A percentile compares a stretch with the other conserved stretches of the same genome.
Conservation (phyloP, 805 yeast genomes). For the Metschnikowia vanudenii region DNA sequence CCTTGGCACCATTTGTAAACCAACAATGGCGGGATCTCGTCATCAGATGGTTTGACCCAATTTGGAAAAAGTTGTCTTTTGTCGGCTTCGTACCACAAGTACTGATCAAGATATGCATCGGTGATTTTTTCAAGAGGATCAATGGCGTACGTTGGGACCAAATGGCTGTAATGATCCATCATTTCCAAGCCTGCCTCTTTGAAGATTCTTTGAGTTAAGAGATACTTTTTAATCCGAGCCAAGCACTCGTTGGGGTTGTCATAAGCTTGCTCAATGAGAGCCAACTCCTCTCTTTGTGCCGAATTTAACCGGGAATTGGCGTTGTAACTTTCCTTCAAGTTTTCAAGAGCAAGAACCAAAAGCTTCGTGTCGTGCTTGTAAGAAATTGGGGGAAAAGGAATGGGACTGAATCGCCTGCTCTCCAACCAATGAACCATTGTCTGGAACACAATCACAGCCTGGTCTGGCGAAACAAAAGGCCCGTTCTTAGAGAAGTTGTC, state of each 20-base stretch:
- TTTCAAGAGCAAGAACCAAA: slow-evolving; percentile 84
- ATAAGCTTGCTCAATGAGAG: slow-evolving; percentile 91
- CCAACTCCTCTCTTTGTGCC: slow-evolving; percentile 86
- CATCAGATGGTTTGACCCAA: slow-evolving; percentile 95
- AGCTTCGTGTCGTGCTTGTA: slow-evolving; percentile 93
- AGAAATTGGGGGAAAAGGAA: slow-evolving; percentile 89
- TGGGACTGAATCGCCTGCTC: slow-evolving; percentile 74
- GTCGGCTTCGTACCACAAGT: slow-evolving; percentile 94
- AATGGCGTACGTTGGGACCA: slow-evolving; percentile 81
- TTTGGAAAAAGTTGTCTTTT: slow-evolving; percentile 84
- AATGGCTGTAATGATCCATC: slow-evolving; percentile 85
- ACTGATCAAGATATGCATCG: slow-evolving; percentile 94
- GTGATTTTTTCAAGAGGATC: slow-evolving; percentile 95
- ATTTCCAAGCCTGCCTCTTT: slow-evolving; percentile 84
- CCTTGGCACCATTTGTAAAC: slow-evolving; percentile 96
- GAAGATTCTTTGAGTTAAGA: slow-evolving; percentile 87
- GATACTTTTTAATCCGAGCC: slow-evolving; percentile 74
- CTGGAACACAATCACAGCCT: slow-evolving; percentile 83
- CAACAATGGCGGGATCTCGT: slow-evolving; percentile 87
- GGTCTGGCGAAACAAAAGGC: slow-evolving; percentile 80
- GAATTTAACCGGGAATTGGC: slow-evolving; percentile 73
- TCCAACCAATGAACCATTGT: slow-evolving; percentile 93
- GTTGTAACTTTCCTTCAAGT: slow-evolving; percentile 72
- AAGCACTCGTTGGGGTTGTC: slow-evolving; percentile 95
- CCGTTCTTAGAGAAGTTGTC: slow-evolving; percentile 76